Percentiles rank a stretch among this genome's conserved stretches.
Conservation (phyloP, 2,329 filamentous ascomycete genomes). For the Lachnellula hyalina region DNA sequence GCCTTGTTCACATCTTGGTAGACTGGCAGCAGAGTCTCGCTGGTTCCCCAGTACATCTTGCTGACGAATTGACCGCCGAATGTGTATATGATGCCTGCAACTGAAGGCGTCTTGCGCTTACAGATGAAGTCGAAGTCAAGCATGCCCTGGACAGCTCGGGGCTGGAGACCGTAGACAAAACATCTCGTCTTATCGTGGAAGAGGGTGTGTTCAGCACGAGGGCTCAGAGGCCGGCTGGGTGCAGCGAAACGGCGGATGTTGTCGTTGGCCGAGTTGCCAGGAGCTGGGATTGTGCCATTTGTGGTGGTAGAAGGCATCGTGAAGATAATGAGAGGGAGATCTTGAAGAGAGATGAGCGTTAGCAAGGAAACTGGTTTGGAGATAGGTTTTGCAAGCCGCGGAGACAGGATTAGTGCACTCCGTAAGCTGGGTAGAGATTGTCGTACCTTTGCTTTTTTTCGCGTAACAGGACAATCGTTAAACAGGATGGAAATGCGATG, state of each 20-base stretch:
- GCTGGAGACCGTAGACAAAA: slow-evolving; percentile 99
- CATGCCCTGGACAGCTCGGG: slow-evolving; percentile 85
- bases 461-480: no score
- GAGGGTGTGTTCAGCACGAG: slow-evolving; percentile 79
- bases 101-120: slow-evolving; percentile 94
- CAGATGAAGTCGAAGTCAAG: slow-evolving; percentile 99
- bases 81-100: slow-evolving; percentile 99
- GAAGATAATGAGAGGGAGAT: slow-evolving; percentile 13
- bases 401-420: neutral
- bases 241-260: slow-evolving; percentile 96
- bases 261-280: slow-evolving; percentile 67
- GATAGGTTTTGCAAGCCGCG: neutral
- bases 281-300: slow-evolving; percentile 46
- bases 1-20: slow-evolving; percentile 94
- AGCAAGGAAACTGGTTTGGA: slow-evolving; percentile 11
- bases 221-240: slow-evolving; percentile 87
- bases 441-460: no score
- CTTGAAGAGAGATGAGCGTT: slow-evolving; percentile 16
- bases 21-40: slow-evolving; percentile 95
- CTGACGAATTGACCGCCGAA: slow-evolving; percentile 99
- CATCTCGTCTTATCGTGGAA: slow-evolving; percentile 99
- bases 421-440: no score
- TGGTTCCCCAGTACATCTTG: slow-evolving; percentile 99
- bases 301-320: slow-evolving; percentile 36
- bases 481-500: no score